These are phyloP conservation scores for Paraphaeosphaeria minitans DNA, from an alignment of 2,329 filamentous ascomycete genomes.

Conservation along the genomic window DNA sequence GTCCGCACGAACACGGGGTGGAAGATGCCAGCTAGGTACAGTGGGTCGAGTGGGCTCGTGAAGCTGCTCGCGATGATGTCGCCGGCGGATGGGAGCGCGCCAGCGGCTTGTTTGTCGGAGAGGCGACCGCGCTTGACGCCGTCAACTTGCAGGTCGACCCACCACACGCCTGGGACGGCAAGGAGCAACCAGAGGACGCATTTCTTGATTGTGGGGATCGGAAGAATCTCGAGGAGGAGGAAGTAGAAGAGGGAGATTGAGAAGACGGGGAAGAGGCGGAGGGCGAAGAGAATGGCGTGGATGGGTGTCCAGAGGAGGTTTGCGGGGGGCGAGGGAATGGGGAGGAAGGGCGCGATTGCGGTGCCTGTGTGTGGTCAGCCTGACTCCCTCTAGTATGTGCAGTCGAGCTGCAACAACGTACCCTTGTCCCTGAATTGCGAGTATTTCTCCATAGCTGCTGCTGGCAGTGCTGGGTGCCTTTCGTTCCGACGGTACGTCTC, in stretches of 20 bases:
- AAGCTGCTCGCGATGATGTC: slow-evolving; percentile 89
- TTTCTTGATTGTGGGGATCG: slow-evolving; percentile 75
- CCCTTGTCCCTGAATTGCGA: slow-evolving; percentile 91
- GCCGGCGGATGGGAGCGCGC: slow-evolving; percentile 76
- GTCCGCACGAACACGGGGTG: slow-evolving; percentile 91
- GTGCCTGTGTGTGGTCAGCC: slow-evolving; percentile 66
- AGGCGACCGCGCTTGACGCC: slow-evolving; percentile 74
- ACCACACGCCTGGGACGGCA: slow-evolving; percentile 91
- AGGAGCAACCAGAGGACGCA: slow-evolving; percentile 86
- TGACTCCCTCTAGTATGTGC: not conserved
- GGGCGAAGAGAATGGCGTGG: slow-evolving; percentile 74
- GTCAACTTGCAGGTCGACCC: slow-evolving; percentile 97
- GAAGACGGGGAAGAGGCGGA: slow-evolving; percentile 80
- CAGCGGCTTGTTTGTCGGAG: slow-evolving; percentile 17
- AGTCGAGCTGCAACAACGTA: slow-evolving; percentile 42
- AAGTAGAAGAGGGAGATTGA: slow-evolving; percentile 74
- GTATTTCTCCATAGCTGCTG: slow-evolving; percentile 80
- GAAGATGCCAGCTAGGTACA: slow-evolving; percentile 95
- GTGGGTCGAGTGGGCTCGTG: slow-evolving; percentile 87
- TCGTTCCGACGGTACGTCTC: not conserved
- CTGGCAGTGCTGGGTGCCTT: slow-evolving; percentile 2
- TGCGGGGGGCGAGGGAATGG: slow-evolving; percentile 71
- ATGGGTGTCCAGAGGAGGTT: slow-evolving; percentile 64
- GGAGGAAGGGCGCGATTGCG: slow-evolving; percentile 94
- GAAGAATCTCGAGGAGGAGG: slow-evolving; percentile 79